Base-by-base conservation (phyloP, 768 basidiomycete genomes). In the Mycena filopes region DNA sequence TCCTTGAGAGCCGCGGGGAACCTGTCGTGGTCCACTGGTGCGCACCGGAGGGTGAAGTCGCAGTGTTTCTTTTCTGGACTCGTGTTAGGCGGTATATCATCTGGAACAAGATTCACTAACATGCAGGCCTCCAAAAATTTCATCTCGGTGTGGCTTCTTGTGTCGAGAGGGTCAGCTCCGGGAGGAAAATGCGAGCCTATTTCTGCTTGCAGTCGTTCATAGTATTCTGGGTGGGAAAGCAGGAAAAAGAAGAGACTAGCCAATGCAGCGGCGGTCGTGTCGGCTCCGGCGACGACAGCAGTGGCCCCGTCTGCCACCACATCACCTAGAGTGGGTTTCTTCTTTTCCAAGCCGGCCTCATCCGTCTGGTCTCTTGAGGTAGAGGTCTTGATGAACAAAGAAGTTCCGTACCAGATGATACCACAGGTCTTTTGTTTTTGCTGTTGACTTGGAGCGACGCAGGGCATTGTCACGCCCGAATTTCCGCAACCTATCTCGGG, bases 1-100 rank as follows among this genome's bases (percentile, higher is more conserved):
- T 10, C 50, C 53, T n/a, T 20, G 7, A 23, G 40, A 50, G 23
- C 31, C n/a, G 16, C 21, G 15, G 72, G 60, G 61, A 71, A 7
- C 73, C 73, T 18, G 76, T 70, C 36, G 74, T 70, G 47, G 83
- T 78, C 68, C 83, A 80, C 48, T 79, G 75, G 47, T 81, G 49
- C 83, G 78, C 26, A 87, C 73, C 7, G 87, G 80, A 12, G 86
- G 84, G 55, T 78, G 78, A n/a, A 87, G 75, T 31, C 86, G 80
- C 28, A 87, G 71, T 0, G 79, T 74, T 63, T 87, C 86, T 31
- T 85, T 84, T 57, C 86, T 86, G 63, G 51, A 31, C 33, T 54
- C 31, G 49, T 5, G 26, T 50, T n/a, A 36, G 29, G 31, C 5
- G 31, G 31, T n/a, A 33, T 20, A 15, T 21, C 15, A 50, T 38